A percentile compares a stretch with the other conserved stretches of the same genome.
These are phyloP conservation scores for Chrysochromulina parva DNA, from an alignment of 78 protist genomes.

Conservation along the genomic window DNA sequence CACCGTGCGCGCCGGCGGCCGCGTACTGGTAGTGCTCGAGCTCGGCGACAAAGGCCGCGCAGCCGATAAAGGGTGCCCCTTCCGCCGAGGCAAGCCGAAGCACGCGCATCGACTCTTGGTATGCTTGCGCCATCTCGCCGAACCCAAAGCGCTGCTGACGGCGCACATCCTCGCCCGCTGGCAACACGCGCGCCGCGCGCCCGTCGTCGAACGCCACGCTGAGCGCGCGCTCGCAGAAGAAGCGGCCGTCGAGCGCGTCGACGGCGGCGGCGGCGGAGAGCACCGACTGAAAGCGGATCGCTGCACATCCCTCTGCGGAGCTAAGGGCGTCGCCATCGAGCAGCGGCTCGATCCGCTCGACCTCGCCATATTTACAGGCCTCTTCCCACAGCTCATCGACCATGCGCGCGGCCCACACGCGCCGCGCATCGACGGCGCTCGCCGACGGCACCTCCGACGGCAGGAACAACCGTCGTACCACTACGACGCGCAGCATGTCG, in stretches of 20 bases:
- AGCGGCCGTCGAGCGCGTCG: slow-evolving; percentile 6
- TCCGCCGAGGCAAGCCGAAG: not conserved
- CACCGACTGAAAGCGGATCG: slow-evolving; percentile 1
- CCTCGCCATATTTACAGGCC: not conserved
- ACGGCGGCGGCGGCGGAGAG: not conserved
- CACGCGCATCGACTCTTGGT: not conserved
- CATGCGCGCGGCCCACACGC: not conserved
- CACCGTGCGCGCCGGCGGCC: not conserved
- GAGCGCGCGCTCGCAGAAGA: not conserved
- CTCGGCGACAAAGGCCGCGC: not conserved
- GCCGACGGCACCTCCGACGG: not conserved
- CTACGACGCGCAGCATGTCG: not conserved
- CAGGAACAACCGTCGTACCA: not conserved
- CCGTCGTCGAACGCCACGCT: not conserved
- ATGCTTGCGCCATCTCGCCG: not conserved
- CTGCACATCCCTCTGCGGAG: not conserved
- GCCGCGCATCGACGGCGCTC: not conserved
- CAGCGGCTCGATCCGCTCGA: not conserved
- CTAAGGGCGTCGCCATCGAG: not conserved
- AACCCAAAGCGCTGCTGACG: slow-evolving; percentile 16
- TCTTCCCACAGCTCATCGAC: not conserved
- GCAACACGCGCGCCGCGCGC: not conserved
- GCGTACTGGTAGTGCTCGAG: not conserved
- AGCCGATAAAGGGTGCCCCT: not conserved
- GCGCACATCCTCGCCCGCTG: not conserved